A percentile compares a stretch with the other conserved stretches of the same genome.
Evolutionary conservation across 352 stramenopile genomes (phyloP).

Genomic region (Phytopythium vexans): DNA sequence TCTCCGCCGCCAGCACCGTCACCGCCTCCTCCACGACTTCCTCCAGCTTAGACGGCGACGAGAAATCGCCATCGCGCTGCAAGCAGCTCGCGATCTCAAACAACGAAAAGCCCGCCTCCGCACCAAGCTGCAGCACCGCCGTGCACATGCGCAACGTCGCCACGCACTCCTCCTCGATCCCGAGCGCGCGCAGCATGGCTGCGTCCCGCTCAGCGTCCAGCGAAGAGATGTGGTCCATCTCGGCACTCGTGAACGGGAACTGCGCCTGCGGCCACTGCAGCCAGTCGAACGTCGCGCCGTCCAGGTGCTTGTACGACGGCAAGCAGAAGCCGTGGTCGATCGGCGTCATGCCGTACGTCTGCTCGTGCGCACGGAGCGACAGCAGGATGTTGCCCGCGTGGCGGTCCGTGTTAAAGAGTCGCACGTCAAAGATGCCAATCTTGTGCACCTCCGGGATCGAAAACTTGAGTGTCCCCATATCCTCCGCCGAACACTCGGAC

Average conservation of each 20-base stretch:
- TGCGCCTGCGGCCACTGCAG: slow-evolving; percentile 86
- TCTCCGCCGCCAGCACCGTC: slow-evolving; percentile 23
- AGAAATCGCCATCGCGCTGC: slow-evolving; percentile 80
- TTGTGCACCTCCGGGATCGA: slow-evolving; percentile 85
- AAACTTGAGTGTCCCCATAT: slow-evolving; percentile 87
- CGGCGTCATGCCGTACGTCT: slow-evolving; percentile 80
- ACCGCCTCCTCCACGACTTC: slow-evolving; percentile 50
- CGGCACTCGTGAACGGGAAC: slow-evolving; percentile 77
- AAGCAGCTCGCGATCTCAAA: slow-evolving; percentile 81
- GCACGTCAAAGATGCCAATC: slow-evolving; percentile 85
- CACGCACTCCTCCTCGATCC: slow-evolving; percentile 80
- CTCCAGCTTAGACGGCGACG: slow-evolving; percentile 74
- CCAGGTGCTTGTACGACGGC: slow-evolving; percentile 78
- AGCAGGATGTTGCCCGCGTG: slow-evolving; percentile 88
- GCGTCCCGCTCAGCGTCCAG: slow-evolving; percentile 62
- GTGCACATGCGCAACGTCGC: slow-evolving; percentile 84
- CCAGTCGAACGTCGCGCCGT: slow-evolving; percentile 85
- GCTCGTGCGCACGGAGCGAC: slow-evolving; percentile 36
- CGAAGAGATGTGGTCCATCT: slow-evolving; percentile 73
- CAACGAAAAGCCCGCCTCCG: slow-evolving; percentile 77
- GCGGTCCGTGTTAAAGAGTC: slow-evolving; percentile 88
- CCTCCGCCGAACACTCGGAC: slow-evolving; percentile 83
- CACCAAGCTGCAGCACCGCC: slow-evolving; percentile 65
- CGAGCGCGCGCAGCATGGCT: slow-evolving; percentile 52
- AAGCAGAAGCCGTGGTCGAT: slow-evolving; percentile 90